A percentile compares a stretch with the other conserved stretches of the same genome.
Conservation (phyloP, 73 alveolate species). For the Effrenium voratum region DNA sequence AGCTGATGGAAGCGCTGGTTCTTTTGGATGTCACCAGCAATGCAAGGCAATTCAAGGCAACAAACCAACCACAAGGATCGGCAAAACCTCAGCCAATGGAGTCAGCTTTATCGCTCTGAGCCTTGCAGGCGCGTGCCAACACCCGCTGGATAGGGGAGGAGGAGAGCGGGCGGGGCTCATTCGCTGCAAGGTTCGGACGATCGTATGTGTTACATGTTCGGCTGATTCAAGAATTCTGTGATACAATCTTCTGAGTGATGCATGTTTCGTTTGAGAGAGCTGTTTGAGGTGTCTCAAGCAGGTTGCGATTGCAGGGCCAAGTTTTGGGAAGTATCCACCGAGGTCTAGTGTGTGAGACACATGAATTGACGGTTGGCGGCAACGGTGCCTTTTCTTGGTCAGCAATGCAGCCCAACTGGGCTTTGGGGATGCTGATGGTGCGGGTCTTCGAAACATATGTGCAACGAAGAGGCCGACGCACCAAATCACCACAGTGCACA, state of each 20-base stretch:
- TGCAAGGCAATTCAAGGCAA: neutral
- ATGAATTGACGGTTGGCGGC: no score
- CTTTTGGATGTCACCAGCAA: neutral
- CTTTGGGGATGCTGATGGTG: neutral
- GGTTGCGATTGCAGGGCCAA: neutral
- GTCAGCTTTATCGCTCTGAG: neutral
- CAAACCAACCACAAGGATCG: neutral
- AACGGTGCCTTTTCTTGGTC: no score
- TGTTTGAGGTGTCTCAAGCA: neutral
- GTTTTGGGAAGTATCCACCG: neutral
- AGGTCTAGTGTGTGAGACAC: no score
- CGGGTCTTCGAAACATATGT: neutral
- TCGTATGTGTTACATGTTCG: neutral
- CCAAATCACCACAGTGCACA: neutral
- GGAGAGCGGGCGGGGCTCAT: neutral
- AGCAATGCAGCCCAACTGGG: no score
- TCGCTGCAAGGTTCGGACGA: neutral
- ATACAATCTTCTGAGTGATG: neutral
- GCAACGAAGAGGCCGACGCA: neutral
- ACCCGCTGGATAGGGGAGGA: conserved; percentile 68
- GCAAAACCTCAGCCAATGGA: neutral
- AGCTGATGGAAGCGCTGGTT: no score
- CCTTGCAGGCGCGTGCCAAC: conserved; percentile 50
- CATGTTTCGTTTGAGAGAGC: neutral
- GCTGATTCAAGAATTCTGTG: neutral